These are phyloP conservation scores for Steccherinum ochraceum DNA, from an alignment of 768 basidiomycete genomes.

Conservation along the genomic window DNA sequence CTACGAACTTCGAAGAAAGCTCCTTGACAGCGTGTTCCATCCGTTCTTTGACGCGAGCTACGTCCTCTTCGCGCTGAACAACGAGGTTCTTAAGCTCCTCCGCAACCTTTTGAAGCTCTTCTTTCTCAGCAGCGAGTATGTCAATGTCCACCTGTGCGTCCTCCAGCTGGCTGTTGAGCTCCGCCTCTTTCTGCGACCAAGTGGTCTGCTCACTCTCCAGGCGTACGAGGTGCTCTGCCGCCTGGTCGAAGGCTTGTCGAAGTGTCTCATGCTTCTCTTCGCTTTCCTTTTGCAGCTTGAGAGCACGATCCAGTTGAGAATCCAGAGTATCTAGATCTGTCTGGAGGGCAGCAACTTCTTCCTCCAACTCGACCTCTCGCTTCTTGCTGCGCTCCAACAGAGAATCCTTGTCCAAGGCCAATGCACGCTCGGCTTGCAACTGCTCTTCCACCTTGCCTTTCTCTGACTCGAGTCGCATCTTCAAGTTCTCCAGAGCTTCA, in stretches of 20 bases:
- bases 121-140: conserved; percentile 48
- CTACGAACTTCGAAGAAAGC: conserved; percentile 62
- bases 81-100: conserved; percentile 69
- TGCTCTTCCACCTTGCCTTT: conserved; percentile 78
- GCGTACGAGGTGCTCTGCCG: conserved; percentile 78
- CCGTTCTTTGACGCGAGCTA: conserved; percentile 67
- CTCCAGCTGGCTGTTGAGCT: conserved; percentile 51
- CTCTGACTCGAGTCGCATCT: conserved; percentile 78
- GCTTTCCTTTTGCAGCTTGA: conserved; percentile 70
- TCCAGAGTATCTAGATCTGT: conserved; percentile 80
- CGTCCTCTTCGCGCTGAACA: conserved; percentile 74
- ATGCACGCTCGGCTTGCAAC: conserved; percentile 73
- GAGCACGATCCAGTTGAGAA: conserved; percentile 76
- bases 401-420: conserved; percentile 78
- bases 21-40: conserved; percentile 60
- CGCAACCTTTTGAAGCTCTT: conserved; percentile 55
- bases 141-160: conserved; percentile 56
- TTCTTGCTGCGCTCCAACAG: conserved; percentile 79
- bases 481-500: conserved; percentile 70
- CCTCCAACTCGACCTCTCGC: conserved; percentile 79
- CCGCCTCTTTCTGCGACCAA: conserved; percentile 58
- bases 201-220: conserved; percentile 72
- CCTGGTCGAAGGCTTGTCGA: conserved; percentile 71
- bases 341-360: conserved; percentile 76
- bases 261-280: conserved; percentile 74